phyloP scores from a whole-genome alignment of 2,329 filamentous ascomycete genomes.

The Aaosphaeria pasadenensis region DNA sequence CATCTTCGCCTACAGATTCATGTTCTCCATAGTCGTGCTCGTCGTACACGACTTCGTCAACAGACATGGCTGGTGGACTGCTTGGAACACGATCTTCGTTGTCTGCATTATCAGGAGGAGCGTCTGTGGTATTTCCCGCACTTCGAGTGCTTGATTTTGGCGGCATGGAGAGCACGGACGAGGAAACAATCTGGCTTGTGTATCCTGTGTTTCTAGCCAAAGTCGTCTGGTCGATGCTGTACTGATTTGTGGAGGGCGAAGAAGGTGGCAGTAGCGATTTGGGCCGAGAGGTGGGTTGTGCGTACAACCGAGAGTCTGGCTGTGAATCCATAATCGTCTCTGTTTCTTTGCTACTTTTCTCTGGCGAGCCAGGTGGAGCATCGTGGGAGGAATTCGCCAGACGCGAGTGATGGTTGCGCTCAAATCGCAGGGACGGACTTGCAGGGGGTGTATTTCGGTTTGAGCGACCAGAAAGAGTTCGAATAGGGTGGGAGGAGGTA shows the following conservation, averaged over 20 bases:
- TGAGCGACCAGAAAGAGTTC: constrained; percentile 18
- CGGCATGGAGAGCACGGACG: constrained; percentile 30
- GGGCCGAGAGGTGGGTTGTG: constrained; percentile 24
- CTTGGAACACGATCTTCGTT: constrained; percentile 33
- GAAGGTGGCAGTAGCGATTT: constrained; percentile 32
- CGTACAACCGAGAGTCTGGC: constrained; percentile 26
- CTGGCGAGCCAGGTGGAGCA: background rate
- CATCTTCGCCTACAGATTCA: constrained; percentile 4
- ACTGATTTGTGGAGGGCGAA: constrained; percentile 32
- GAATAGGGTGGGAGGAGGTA: constrained; percentile 35
- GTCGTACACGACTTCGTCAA: constrained; percentile 20
- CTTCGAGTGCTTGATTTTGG: constrained; percentile 15
- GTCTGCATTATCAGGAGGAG: constrained; percentile 5
- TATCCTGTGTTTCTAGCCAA: constrained; percentile 24
- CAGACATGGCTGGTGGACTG: constrained; percentile 30
- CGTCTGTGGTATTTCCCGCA: background rate
- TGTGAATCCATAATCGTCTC: constrained; percentile 48
- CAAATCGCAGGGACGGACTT: constrained; percentile 18
- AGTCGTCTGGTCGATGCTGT: constrained; percentile 36
- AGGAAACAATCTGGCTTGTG: constrained; percentile 28
- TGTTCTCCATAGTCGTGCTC: constrained; percentile 11
- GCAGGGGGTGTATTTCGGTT: constrained; percentile 14
- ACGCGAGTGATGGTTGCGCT: constrained; percentile 4
- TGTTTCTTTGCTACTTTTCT: constrained; percentile 29
- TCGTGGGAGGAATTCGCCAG: no score